Conservation (phyloP, 225 moss, liverwort and hornwort genomes). For the Marchantia paleacea region DNA sequence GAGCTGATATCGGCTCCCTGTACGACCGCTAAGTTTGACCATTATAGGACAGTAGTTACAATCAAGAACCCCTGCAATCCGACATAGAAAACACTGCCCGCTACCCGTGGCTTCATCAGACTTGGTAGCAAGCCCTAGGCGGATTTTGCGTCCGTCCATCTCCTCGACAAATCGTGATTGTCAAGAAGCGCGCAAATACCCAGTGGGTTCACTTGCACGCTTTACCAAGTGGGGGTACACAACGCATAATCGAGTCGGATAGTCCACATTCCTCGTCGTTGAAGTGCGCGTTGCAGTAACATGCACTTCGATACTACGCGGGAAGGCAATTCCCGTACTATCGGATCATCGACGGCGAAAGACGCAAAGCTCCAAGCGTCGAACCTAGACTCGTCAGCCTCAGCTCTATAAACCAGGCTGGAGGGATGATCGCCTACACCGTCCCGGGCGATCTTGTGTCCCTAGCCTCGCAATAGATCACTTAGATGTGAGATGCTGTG, state of each 20-base stretch:
- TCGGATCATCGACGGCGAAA: background rate
- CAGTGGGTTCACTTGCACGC: background rate
- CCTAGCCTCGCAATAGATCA: background rate
- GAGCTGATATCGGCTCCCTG: background rate
- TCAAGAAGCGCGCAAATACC: background rate
- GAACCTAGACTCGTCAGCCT: background rate
- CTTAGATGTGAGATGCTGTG: background rate
- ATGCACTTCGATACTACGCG: background rate
- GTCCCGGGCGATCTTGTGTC: background rate
- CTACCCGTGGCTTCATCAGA: background rate
- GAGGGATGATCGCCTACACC: background rate
- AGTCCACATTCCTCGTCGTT: background rate
- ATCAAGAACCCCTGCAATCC: background rate
- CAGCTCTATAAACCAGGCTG: background rate
- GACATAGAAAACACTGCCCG: background rate
- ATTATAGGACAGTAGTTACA: background rate
- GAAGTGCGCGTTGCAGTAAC: background rate
- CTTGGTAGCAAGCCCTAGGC: background rate
- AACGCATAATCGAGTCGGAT: background rate
- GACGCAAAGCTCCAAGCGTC: background rate
- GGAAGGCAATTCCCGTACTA: background rate
- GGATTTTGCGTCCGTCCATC: background rate
- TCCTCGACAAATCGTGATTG: background rate
- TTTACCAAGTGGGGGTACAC: background rate
- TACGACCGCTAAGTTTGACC: background rate